These are phyloP conservation scores for Podosphaera fusca DNA, from an alignment of 2,329 filamentous ascomycete species.

Conservation along the genomic window DNA sequence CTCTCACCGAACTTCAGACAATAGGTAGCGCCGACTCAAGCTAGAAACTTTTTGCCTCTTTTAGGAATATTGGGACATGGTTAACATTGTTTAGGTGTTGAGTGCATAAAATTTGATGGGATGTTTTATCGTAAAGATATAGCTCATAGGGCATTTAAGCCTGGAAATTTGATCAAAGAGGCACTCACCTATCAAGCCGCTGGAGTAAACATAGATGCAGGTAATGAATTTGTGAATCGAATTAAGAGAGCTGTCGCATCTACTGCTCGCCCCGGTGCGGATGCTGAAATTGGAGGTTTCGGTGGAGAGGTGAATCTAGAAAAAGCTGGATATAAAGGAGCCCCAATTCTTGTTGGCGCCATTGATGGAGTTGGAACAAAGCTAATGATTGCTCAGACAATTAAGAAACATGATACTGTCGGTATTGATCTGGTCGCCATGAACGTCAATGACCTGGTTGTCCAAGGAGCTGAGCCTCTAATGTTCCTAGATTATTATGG, in stretches of 20 bases:
- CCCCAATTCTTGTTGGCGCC: conserved; percentile 71
- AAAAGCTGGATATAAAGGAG: conserved; percentile 46
- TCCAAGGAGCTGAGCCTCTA: conserved; percentile 81
- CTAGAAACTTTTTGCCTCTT: not conserved
- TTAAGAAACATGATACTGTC: conserved; percentile 79
- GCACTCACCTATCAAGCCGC: conserved; percentile 77
- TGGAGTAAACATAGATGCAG: conserved; percentile 83
- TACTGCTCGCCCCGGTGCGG: conserved; percentile 65
- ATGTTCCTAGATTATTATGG: conserved; percentile 98
- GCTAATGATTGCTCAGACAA: conserved; percentile 79
- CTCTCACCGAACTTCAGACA: not conserved
- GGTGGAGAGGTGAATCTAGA: conserved; percentile 67
- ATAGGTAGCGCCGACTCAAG: not conserved
- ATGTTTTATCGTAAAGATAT: conserved; percentile 62
- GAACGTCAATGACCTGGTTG: conserved; percentile 92
- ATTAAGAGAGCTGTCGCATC: conserved; percentile 78
- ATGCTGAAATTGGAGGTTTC: conserved; percentile 87
- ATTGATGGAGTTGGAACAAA: conserved; percentile 96
- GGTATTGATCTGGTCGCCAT: conserved; percentile 94
- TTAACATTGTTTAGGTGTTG: conserved; percentile 14
- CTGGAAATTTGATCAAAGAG: conserved; percentile 17
- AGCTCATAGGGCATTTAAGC: conserved; percentile 48
- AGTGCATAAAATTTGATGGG: conserved; percentile 42
- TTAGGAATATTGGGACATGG: not conserved
- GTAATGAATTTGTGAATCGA: conserved; percentile 73